Evolutionary conservation across 345 rosid genomes (phyloP), one percentile per base, ranked within the genome.

Genomic region (Lenwebbia sp.): DNA sequence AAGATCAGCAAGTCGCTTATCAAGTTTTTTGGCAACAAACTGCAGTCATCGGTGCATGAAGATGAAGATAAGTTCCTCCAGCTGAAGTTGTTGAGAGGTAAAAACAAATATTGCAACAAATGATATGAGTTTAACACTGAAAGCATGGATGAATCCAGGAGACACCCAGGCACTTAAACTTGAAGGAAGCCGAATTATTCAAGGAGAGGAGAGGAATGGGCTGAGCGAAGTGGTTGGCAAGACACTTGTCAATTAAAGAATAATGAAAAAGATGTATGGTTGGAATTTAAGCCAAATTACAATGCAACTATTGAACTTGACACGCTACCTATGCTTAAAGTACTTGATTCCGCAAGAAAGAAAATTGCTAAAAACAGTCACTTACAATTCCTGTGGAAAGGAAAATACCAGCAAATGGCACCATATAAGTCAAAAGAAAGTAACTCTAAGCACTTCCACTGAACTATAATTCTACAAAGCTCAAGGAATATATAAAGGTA

Each of bases 21-120:
- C 98, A 87, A 97, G 94, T 91, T 92, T 97, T 93, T 97, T 97
- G 84, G 99, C 99, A 87, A 91, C 99, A 96, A 95, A 95, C 99
- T 96, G 92, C 90, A 93, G 85, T 88, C 90, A 91, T 82, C 52
- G 86, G 78, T 21, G 51, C 75, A 84, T 23, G 53, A 55, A 70
- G 57, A 52, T n/a, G 58, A 86, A 83, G 85, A 83, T 47, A 65
- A 85, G 84, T 87, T 54, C 21, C 30, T 54, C 57, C 14, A 52
- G 41, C 49, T 17, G 82, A 83, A 55, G 85, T 55, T 5, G 40
- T 14, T 58, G 57, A 44, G 41, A n/a, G 23, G 54, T 10, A 58
- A 33, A n/a, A 41, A 84, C 12, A 30, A 58, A 44, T 44, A 49
- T 55, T 58, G 78, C 44, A 33, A 70, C 23, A 33, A 19, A 70